Evolutionary conservation across 1,284 basidiomycete species (phyloP), one percentile per base, ranked within the genome.

Genomic region (Apiotrichum laibachii): DNA sequence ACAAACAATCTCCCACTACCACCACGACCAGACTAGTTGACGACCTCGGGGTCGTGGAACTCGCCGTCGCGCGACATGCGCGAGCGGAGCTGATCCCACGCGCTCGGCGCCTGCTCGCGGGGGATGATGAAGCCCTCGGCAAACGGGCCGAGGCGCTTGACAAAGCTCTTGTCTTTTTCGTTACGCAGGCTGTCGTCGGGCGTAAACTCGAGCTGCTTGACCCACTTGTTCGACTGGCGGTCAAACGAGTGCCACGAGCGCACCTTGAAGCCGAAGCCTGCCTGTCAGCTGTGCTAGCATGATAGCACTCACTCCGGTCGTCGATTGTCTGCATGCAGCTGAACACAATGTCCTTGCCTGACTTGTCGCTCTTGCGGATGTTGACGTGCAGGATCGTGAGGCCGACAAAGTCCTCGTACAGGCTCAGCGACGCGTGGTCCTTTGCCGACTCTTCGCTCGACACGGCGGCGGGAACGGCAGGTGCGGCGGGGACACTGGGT

Each of bases 381-480:
- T 69, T 69, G 48, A 77, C 72, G 45, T 66, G 68, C 6, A 67
- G 58, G 40, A 77, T 70, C 7, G 66, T 66, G 12, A 79, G 57
- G 34, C 75, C 68, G 5, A 72, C 74, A 43, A 78, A 39, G 51
- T 79, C 76, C 57, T 77, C 76, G 59, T 78, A 79, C 21, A 77
- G 66, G 40, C 65, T 57, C 18, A 79, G 59, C 18, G 59, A 53
- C 5, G 40, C 40, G 15, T 49, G 33, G 49, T 62, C 52, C 47
- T 56, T 56, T 33, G 59, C 61, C n/a, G 50, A 47, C 34, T 50
- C 48, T 15, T 56, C 57, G 3, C 15, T 34, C 5, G 43, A 26
- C 2, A 44, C 42, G 4, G 52, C 34, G 10, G 39, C 47, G 7
- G 40, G 12, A 0, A 40, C n/a, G 5, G 48, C 21, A 1, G 57